Evolutionary conservation across 2,329 filamentous ascomycete species (phyloP), one percentile per base, ranked within the genome.

Genomic region (Penicillium sp.): DNA sequence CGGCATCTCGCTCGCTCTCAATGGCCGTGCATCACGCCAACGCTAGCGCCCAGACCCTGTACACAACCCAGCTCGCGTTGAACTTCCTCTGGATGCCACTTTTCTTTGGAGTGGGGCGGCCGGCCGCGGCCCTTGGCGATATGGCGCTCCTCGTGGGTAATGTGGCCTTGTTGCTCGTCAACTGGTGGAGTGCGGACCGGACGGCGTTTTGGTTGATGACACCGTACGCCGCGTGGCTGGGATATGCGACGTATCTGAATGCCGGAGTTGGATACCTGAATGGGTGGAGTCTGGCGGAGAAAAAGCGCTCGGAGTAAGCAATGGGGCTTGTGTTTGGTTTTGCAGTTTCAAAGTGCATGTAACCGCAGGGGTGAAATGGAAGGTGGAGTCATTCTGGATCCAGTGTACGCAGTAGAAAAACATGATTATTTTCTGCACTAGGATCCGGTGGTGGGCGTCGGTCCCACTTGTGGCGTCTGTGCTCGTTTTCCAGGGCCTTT

Each of bases 31-130:
- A 84, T 46, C 73, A 78, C 33, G 75, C 84, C 51, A 85, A 88
- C 50, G 83, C 84, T 70, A 81, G 85, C 62, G 88, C 87, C 62
- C 87, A 90, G 55, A 90, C 88, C 0, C 81, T 97, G 27, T 97
- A 96, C 79, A 89, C 89, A 2, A 80, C 92, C 56, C 92, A 97
- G 75, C 85, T 97, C 6, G 89, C 82, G 11, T 80, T 97, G 49
- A 97, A 97, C 72, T 79, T 96, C 27, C 74, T 88, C 51, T 97
- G 90, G 90, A 97, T 92, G 84, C 93, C 93, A 12, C 82, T 97
- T 11, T 97, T 97, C 82, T 97, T 96, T 70, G 82, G 84, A n/a
- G 69, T 88, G 49, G 86, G 87, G 61, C 84, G 85, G 15, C 91
- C 92, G 1, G 80, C 88, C 50, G 84, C 85, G 68, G 92, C 92